These are phyloP conservation scores for Phytophthora quininea DNA, from an alignment of 352 stramenopile genomes.

Conservation along the genomic window DNA sequence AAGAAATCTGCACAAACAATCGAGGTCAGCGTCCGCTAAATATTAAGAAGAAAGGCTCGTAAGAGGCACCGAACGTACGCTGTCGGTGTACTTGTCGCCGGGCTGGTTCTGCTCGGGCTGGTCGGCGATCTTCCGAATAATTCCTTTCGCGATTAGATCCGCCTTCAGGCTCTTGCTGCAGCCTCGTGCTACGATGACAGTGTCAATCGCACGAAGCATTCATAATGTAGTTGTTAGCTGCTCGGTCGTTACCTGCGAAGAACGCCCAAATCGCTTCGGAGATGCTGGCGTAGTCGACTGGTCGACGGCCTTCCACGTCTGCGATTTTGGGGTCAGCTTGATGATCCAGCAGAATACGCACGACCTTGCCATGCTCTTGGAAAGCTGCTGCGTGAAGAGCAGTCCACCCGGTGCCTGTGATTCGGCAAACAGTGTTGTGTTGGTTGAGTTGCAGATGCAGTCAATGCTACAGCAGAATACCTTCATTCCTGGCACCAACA, in stretches of 20 bases:
- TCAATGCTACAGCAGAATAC: slow-evolving; percentile 16
- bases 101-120: slow-evolving; percentile 47
- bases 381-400: slow-evolving; percentile 69
- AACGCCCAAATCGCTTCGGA: slow-evolving; percentile 77
- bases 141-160: slow-evolving; percentile 61
- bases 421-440: neutral
- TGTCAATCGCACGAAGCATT: neutral
- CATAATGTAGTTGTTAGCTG: too few relatives aligned
- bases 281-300: slow-evolving; percentile 76
- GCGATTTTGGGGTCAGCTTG: slow-evolving; percentile 50
- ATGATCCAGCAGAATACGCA: slow-evolving; percentile 57
- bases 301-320: slow-evolving; percentile 51
- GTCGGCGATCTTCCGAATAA: slow-evolving; percentile 69
- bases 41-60: neutral
- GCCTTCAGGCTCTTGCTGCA: slow-evolving; percentile 59
- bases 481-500: slow-evolving; percentile 60
- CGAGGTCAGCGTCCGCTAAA: neutral
- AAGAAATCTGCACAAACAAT: slow-evolving; percentile 53
- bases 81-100: slow-evolving; percentile 55
- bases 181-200: slow-evolving; percentile 40
- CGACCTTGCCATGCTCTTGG: slow-evolving; percentile 70
- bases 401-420: slow-evolving; percentile 63
- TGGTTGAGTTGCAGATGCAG: neutral
- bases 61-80: slow-evolving; percentile 22
- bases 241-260: slow-evolving; percentile 48